Conservation (phyloP, 2,329 filamentous ascomycete species). For the Boeremia lycopersici region DNA sequence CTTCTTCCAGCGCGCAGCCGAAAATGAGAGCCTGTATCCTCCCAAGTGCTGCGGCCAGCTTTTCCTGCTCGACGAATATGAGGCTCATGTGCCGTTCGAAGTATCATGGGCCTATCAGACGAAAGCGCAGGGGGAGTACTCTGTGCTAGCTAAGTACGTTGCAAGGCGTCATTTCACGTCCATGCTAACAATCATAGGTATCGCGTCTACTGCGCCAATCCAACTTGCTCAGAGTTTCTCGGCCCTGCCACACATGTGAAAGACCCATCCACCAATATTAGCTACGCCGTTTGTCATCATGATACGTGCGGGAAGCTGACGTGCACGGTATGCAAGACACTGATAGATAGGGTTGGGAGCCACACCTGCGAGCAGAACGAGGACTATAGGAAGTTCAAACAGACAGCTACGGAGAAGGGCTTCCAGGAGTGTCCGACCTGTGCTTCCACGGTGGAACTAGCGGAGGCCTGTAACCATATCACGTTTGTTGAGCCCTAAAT, state of each 20-base stretch:
- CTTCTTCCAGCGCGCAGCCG: slow-evolving; percentile 34
- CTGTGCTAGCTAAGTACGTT: slow-evolving; percentile 34
- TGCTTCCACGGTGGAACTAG: slow-evolving; percentile 33
- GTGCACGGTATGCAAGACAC: slow-evolving; percentile 32
- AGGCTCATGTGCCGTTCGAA: slow-evolving; percentile 27
- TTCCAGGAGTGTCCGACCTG: slow-evolving; percentile 40
- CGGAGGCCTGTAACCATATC: slow-evolving; percentile 45
- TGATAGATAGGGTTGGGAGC: slow-evolving; percentile 13
- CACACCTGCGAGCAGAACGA: slow-evolving; percentile 34
- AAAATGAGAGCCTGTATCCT: slow-evolving; percentile 37
- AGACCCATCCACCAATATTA: slow-evolving; percentile 17
- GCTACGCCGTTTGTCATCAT: slow-evolving; percentile 31
- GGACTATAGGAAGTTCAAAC: slow-evolving; percentile 32
- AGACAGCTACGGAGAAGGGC: slow-evolving; percentile 29
- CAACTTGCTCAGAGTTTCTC: slow-evolving; percentile 31
- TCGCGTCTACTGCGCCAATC: slow-evolving; percentile 35
- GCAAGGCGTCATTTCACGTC: neutral
- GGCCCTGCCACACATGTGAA: slow-evolving; percentile 25
- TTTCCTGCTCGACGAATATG: slow-evolving; percentile 31
- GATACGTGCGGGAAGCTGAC: slow-evolving; percentile 28
- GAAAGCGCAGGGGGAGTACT: slow-evolving; percentile 40
- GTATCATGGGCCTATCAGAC: slow-evolving; percentile 26
- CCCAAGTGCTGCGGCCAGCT: slow-evolving; percentile 36
- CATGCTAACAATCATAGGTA: slow-evolving; percentile 21
- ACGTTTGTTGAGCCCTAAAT: slow-evolving; percentile 14